These are phyloP conservation scores for Lasiodiplodia citricola DNA, from an alignment of 2,329 filamentous ascomycete species.

Conservation along the genomic window DNA sequence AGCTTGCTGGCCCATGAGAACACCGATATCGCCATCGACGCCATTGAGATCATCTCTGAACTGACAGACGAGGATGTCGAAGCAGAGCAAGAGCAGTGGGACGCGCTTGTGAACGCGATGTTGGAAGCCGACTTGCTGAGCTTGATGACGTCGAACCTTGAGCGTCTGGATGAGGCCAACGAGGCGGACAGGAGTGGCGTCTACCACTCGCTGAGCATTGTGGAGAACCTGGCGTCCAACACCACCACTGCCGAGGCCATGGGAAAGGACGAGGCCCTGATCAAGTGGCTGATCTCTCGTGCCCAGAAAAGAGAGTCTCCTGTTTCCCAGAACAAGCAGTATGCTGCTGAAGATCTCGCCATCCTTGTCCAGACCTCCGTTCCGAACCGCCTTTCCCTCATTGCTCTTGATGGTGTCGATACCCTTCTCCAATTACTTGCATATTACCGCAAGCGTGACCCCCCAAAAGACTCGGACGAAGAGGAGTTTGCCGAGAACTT, in stretches of 20 bases:
- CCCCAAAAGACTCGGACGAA: conserved; percentile 82
- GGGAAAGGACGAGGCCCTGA: conserved; percentile 68
- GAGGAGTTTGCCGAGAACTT: conserved; percentile 95
- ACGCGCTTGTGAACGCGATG: conserved; percentile 69
- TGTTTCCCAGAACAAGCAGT: conserved; percentile 91
- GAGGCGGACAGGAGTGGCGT: conserved; percentile 81
- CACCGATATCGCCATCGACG: conserved; percentile 92
- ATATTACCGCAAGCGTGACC: conserved; percentile 83
- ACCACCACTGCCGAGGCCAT: conserved; percentile 72
- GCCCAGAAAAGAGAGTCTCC: conserved; percentile 71
- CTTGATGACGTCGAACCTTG: conserved; percentile 77
- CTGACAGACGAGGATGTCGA: conserved; percentile 91
- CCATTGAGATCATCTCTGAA: conserved; percentile 87
- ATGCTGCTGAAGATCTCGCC: conserved; percentile 87
- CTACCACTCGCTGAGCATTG: conserved; percentile 79
- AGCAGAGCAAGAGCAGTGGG: conserved; percentile 81
- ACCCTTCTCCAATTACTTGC: conserved; percentile 81
- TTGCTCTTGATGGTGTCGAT: conserved; percentile 73
- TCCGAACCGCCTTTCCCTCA: conserved; percentile 68
- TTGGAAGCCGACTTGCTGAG: conserved; percentile 71
- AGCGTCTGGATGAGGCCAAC: conserved; percentile 74
- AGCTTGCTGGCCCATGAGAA: conserved; percentile 91
- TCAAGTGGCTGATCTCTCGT: conserved; percentile 79
- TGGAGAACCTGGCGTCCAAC: conserved; percentile 85
- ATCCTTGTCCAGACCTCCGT: conserved; percentile 81